phyloP scores from a whole-genome alignment of 2,329 filamentous ascomycete genomes.

The Fusarium tricinctum region DNA sequence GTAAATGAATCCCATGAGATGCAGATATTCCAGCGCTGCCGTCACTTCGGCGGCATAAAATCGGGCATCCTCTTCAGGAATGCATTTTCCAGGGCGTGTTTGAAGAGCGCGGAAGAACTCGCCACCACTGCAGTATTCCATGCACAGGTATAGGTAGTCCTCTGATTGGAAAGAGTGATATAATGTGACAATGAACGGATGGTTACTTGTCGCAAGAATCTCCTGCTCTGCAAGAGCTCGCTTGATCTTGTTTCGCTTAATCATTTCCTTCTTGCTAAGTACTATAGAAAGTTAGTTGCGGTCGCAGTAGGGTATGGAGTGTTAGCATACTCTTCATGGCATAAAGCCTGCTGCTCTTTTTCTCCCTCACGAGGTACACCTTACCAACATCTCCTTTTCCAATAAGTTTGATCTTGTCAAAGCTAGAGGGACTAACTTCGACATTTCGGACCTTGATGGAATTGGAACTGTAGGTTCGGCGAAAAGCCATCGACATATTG shows the following conservation, averaged over 20 bases:
- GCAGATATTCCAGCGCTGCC: conserved; percentile 94
- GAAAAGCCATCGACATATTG: conserved; percentile 80
- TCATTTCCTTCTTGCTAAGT: conserved; percentile 99
- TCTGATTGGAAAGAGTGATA: conserved; percentile 99
- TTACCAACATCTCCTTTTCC: conserved; percentile 99
- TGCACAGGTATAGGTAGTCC: conserved; percentile 98
- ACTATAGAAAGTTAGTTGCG: conserved; percentile 70
- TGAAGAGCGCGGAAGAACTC: conserved; percentile 98
- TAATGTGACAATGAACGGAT: conserved; percentile 97
- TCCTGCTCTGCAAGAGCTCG: conserved; percentile 96
- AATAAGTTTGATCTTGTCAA: conserved; percentile 99
- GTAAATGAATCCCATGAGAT: conserved; percentile 99
- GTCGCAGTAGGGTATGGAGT: not conserved
- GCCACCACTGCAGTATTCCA: conserved; percentile 99
- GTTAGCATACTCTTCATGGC: conserved; percentile 90
- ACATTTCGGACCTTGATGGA: conserved; percentile 99
- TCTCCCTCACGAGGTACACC: conserved; percentile 96
- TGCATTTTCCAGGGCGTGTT: conserved; percentile 96
- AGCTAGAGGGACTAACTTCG: conserved; percentile 93
- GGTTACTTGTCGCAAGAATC: conserved; percentile 97
- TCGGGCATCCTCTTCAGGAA: conserved; percentile 94
- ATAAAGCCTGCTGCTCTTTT: conserved; percentile 95
- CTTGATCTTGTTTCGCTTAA: conserved; percentile 99
- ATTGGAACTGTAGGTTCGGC: conserved; percentile 97
- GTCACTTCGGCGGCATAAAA: conserved; percentile 99